phyloP scores from a whole-genome alignment of 495 filamentous ascomycete genomes.

The Hyaloscypha hepaticicola region DNA sequence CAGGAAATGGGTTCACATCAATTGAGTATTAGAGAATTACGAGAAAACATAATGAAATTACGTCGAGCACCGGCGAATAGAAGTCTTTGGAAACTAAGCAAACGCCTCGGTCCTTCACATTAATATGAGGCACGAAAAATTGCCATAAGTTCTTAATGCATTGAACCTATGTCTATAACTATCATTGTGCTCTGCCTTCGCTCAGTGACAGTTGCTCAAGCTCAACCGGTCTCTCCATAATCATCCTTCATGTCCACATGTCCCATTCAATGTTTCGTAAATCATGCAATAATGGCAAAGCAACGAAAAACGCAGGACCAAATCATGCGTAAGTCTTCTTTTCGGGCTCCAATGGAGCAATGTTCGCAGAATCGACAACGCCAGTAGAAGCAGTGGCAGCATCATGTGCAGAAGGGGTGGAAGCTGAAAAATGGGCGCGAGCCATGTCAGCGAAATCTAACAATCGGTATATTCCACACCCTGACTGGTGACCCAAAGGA shows the following conservation, averaged over 20 bases:
- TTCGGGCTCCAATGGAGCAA: slow-evolving; percentile 29
- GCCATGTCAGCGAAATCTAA: slow-evolving; percentile 25
- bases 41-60: no score
- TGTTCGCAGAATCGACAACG: slow-evolving; percentile 26
- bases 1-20: neutral
- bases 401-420: slow-evolving; percentile 24
- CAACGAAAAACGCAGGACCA: slow-evolving; percentile 6
- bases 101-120: neutral
- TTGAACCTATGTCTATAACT: neutral
- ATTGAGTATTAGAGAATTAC: neutral
- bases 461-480: slow-evolving; percentile 22
- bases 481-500: slow-evolving; percentile 10
- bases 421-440: slow-evolving; percentile 19
- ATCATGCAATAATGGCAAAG: neutral
- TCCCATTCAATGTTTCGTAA: neutral
- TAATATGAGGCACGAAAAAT: neutral
- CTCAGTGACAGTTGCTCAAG: neutral
- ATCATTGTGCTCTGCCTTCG: neutral
- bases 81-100: no score
- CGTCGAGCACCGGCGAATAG: no score
- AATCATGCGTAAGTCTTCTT: slow-evolving; percentile 25
- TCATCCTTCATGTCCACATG: neutral
- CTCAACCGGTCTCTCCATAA: neutral
- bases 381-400: slow-evolving; percentile 23
- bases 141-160: neutral